A percentile compares a stretch with the other conserved stretches of the same genome.
phyloP scores from a whole-genome alignment of 495 filamentous ascomycete species.

The Neurospora pannonica region DNA sequence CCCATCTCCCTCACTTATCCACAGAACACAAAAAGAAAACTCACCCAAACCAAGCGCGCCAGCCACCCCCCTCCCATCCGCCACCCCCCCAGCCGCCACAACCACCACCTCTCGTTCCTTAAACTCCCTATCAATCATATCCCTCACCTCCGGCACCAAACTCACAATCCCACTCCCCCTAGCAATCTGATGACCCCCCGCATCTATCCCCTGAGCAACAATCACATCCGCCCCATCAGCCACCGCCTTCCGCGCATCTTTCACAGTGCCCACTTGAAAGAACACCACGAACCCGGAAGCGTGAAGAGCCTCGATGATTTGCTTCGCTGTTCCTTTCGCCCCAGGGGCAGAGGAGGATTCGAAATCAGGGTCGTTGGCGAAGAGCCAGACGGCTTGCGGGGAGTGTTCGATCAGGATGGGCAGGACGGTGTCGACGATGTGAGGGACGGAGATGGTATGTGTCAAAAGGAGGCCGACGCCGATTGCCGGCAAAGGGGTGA shows the following conservation, averaged over 20 bases:
- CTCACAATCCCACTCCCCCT: constrained; percentile 46
- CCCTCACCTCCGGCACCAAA: constrained; percentile 35
- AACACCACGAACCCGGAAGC: constrained; percentile 24
- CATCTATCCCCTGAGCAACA: constrained; percentile 65
- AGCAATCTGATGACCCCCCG: constrained; percentile 63
- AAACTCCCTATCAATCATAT: constrained; percentile 36
- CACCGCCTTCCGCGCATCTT: constrained; percentile 40
- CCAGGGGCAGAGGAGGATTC: background rate
- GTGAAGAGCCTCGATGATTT: constrained; percentile 17
- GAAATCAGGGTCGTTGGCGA: constrained; percentile 12
- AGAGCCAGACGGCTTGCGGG: constrained; percentile 70
- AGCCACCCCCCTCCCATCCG: constrained; percentile 54
- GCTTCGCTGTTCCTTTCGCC: background rate
- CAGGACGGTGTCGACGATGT: constrained; percentile 24
- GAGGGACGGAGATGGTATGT: constrained; percentile 11
- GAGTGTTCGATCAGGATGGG: constrained; percentile 35
- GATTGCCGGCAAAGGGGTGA: constrained; percentile 24
- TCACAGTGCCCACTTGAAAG: constrained; percentile 57
- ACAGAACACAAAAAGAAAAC: constrained; percentile 2
- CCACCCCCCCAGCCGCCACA: constrained; percentile 65
- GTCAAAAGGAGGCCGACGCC: constrained; percentile 32
- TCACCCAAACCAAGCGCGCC: constrained; percentile 54
- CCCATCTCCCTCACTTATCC: background rate
- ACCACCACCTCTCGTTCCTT: constrained; percentile 39
- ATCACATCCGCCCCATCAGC: constrained; percentile 48